Conservation (phyloP, 148 eudicot species). For the Hydrangea macrophylla region DNA sequence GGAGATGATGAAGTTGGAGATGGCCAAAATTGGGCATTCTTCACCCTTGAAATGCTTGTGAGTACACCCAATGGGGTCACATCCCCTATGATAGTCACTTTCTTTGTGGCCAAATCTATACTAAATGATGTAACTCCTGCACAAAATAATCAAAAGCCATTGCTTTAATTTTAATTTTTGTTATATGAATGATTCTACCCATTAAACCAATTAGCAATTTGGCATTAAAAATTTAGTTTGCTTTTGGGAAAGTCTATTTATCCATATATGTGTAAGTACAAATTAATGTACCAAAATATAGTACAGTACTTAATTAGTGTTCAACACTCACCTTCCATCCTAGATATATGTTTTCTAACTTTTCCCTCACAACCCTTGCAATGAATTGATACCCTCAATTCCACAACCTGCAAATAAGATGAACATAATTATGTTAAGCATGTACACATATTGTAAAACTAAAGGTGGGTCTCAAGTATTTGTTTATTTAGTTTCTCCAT, state of each 20-base stretch:
- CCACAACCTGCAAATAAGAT: conserved; percentile 61
- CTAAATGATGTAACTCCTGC: conserved; percentile 77
- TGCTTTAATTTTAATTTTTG: too few species aligned
- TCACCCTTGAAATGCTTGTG: conserved; percentile 76
- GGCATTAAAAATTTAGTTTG: not conserved
- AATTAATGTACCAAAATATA: not conserved
- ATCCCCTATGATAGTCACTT: conserved; percentile 69
- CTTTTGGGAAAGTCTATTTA: not conserved
- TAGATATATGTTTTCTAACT: conserved; percentile 81
- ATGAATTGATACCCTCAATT: conserved; percentile 78
- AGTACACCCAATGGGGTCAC: conserved; percentile 66
- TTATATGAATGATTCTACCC: too few species aligned
- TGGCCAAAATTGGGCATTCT: conserved; percentile 84
- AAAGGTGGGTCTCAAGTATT: not conserved
- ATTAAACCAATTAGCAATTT: not conserved
- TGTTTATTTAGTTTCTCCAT: not conserved
- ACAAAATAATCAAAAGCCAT: not conserved
- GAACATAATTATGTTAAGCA: not conserved
- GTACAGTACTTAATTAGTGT: not conserved
- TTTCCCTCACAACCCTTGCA: conserved; percentile 96
- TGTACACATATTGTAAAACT: not conserved
- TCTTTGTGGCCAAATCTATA: conserved; percentile 69
- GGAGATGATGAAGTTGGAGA: conserved; percentile 47
- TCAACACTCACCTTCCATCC: conserved; percentile 66
- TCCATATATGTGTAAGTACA: not conserved